Evolutionary conservation across 768 basidiomycete species (phyloP).

Genomic region (Lentinula lateritia): DNA sequence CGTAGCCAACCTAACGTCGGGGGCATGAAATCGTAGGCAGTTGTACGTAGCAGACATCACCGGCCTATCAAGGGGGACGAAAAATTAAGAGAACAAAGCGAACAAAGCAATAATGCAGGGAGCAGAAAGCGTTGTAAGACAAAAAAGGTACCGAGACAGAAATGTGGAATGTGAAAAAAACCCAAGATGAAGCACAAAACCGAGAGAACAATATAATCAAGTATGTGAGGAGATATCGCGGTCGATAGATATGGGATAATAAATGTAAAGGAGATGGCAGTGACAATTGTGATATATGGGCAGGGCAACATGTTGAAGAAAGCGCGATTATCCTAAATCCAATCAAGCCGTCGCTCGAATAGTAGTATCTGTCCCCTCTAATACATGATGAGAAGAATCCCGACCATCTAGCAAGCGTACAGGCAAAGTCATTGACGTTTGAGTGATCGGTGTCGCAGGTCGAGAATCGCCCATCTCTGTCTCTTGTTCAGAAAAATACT

Average conservation of each 20-base stretch:
- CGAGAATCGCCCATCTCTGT: background rate
- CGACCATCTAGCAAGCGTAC: background rate
- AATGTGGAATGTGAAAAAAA: background rate
- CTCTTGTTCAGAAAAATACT: constrained; percentile 6
- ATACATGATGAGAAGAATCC: background rate
- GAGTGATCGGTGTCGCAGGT: background rate
- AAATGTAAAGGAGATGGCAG: background rate
- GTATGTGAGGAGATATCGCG: background rate
- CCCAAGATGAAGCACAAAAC: background rate
- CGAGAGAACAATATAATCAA: background rate
- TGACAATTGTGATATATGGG: background rate
- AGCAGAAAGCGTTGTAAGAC: background rate
- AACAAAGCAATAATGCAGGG: background rate
- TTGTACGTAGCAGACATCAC: background rate
- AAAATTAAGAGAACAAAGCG: background rate
- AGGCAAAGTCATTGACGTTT: background rate
- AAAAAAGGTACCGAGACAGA: background rate
- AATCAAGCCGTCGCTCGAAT: background rate
- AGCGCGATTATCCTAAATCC: background rate
- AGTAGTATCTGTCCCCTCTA: constrained; percentile 3
- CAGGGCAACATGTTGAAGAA: too few relatives aligned
- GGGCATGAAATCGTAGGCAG: background rate
- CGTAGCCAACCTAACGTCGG: too few relatives aligned
- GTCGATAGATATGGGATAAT: background rate
- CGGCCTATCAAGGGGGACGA: background rate